phyloP scores from a whole-genome alignment of 2,329 filamentous ascomycete genomes.

The Ilyonectria robusta region DNA sequence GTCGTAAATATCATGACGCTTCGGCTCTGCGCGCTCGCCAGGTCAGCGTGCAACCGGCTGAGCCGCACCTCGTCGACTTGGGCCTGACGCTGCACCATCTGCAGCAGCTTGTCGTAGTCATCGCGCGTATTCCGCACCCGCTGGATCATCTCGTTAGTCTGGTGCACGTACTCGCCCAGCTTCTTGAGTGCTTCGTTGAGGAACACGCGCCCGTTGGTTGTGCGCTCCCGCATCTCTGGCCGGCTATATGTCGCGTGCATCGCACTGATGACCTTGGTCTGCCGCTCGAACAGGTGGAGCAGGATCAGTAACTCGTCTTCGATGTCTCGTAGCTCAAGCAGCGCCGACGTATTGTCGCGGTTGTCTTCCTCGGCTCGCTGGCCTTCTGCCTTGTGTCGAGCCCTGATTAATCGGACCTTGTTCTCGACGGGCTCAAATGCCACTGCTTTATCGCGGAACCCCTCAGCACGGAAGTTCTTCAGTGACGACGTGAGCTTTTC shows the following conservation, averaged over 20 bases:
- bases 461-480: slow-evolving; percentile 72
- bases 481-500: slow-evolving; percentile 74
- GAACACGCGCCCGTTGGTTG: slow-evolving; percentile 64
- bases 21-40: slow-evolving; percentile 73
- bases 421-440: slow-evolving; percentile 58
- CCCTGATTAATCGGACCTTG: slow-evolving; percentile 57
- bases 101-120: slow-evolving; percentile 75
- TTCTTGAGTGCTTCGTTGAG: slow-evolving; percentile 66
- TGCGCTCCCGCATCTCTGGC: slow-evolving; percentile 57
- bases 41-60: slow-evolving; percentile 73
- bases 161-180: slow-evolving; percentile 68
- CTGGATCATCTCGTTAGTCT: slow-evolving; percentile 70
- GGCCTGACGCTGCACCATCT: slow-evolving; percentile 77
- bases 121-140: slow-evolving; percentile 71
- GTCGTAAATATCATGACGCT: slow-evolving; percentile 78
- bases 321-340: slow-evolving; percentile 74
- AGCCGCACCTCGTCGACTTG: slow-evolving; percentile 77
- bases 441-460: slow-evolving; percentile 63
- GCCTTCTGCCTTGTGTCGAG: slow-evolving; percentile 57
- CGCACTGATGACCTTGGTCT: slow-evolving; percentile 63
- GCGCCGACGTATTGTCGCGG: slow-evolving; percentile 73
- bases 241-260: slow-evolving; percentile 62
- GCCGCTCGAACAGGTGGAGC: slow-evolving; percentile 69
- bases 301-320: slow-evolving; percentile 75
- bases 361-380: slow-evolving; percentile 69